Evolutionary conservation across 192 early-diverging fungal species (phyloP).

Genomic region (Podila verticillata): DNA sequence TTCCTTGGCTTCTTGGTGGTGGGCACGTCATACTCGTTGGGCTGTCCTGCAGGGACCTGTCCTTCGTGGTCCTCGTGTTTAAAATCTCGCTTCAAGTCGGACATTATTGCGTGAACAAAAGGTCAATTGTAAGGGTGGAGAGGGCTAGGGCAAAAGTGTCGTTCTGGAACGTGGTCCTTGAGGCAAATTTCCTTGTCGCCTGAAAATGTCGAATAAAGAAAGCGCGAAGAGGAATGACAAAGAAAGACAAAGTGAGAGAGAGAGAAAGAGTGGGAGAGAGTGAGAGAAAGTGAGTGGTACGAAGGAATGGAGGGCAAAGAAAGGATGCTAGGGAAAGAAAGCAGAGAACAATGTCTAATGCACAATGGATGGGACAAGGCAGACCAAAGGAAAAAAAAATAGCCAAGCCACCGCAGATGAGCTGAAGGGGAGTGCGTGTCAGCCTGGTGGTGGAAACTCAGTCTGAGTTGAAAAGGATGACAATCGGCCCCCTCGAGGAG

Average conservation of each 20-base stretch:
- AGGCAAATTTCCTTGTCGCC: no score
- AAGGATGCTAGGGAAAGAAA: background rate
- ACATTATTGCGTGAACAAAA: conserved; percentile 16
- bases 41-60: conserved; percentile 10
- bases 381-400: background rate
- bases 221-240: background rate
- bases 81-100: conserved; percentile 47
- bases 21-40: conserved; percentile 21
- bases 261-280: background rate
- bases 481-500: no score
- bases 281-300: no score
- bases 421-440: background rate
- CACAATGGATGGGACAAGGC: background rate
- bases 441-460: no score
- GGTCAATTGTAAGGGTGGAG: no score
- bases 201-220: background rate
- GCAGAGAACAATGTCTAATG: no score
- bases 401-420: conserved; percentile 5
- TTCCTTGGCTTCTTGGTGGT: conserved; percentile 36
- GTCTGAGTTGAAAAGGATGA: no score
- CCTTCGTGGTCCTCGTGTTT: conserved; percentile 31
- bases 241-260: background rate
- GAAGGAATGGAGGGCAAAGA: background rate
- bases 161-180: no score
- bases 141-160: no score